A percentile compares a stretch with the other conserved stretches of the same genome.
Evolutionary conservation across 345 rosid species (phyloP).

Genomic region (Moricandia moricandioides): DNA sequence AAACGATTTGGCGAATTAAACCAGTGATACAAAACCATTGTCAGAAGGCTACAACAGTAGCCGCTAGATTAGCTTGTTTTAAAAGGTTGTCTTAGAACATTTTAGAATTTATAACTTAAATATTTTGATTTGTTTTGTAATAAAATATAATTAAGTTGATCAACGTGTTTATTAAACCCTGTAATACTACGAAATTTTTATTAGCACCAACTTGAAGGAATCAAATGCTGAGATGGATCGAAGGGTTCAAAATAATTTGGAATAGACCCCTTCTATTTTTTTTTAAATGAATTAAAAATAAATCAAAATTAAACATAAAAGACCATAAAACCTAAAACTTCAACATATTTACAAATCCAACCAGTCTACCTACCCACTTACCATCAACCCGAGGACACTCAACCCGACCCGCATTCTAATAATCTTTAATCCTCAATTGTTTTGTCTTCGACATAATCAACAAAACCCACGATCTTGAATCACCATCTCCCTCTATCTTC

Average conservation of each 20-base stretch:
- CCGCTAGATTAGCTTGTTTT: too few species aligned
- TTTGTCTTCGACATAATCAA: neutral
- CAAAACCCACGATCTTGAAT: neutral
- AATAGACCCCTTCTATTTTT: too few species aligned
- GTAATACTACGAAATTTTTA: too few species aligned
- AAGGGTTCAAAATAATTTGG: neutral
- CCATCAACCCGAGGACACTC: neutral
- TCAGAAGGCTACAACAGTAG: neutral
- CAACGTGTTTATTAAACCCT: too few species aligned
- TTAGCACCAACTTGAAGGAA: too few species aligned
- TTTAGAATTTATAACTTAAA: too few species aligned
- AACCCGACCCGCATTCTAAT: neutral
- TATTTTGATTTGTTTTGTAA: too few species aligned
- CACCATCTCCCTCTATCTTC: neutral
- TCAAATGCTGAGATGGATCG: neutral
- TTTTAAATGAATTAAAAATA: neutral
- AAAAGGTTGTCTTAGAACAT: too few species aligned
- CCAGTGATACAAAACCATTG: too few species aligned
- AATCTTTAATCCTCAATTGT: neutral
- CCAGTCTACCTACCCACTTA: neutral
- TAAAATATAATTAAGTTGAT: too few species aligned
- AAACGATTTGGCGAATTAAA: too few species aligned
- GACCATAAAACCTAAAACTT: neutral
- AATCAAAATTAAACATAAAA: too few species aligned
- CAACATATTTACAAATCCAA: neutral